phyloP scores from a whole-genome alignment of 495 filamentous ascomycete genomes.

The Hyaloscypha finlandica region DNA sequence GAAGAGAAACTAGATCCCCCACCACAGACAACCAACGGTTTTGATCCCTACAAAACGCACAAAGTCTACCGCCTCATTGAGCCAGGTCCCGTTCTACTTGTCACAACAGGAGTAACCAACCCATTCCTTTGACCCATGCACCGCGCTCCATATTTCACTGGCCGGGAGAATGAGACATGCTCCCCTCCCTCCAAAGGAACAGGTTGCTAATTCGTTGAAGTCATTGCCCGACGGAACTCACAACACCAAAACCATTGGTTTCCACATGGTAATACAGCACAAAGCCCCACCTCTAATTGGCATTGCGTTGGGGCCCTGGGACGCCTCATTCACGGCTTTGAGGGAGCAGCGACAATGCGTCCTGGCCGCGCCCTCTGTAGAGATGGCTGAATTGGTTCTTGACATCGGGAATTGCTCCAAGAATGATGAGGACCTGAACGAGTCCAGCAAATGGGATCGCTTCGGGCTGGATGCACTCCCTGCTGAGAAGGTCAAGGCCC shows the following conservation, averaged over 20 bases:
- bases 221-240: constrained; percentile 38
- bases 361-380: constrained; percentile 35
- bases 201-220: too few species aligned
- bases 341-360: constrained; percentile 38
- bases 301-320: constrained; percentile 41
- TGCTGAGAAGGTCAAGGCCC: constrained; percentile 36
- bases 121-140: too few species aligned
- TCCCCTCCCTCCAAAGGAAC: constrained; percentile 30
- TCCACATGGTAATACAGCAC: constrained; percentile 44
- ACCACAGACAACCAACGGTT: neutral
- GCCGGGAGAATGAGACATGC: too few species aligned
- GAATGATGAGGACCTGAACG: constrained; percentile 53
- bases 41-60: too few species aligned
- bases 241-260: constrained; percentile 43
- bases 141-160: too few species aligned
- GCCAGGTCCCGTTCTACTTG: too few species aligned
- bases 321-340: constrained; percentile 37
- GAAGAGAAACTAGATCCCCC: constrained; percentile 4
- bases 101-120: too few species aligned
- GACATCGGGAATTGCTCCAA: constrained; percentile 44
- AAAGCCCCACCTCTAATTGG: constrained; percentile 39
- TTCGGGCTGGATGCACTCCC: constrained; percentile 40
- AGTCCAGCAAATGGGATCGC: constrained; percentile 43
- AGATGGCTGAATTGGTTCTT: constrained; percentile 35
- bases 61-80: too few species aligned